Base-by-base conservation (phyloP, 345 rosid genomes). In the Cardamine occulta region DNA sequence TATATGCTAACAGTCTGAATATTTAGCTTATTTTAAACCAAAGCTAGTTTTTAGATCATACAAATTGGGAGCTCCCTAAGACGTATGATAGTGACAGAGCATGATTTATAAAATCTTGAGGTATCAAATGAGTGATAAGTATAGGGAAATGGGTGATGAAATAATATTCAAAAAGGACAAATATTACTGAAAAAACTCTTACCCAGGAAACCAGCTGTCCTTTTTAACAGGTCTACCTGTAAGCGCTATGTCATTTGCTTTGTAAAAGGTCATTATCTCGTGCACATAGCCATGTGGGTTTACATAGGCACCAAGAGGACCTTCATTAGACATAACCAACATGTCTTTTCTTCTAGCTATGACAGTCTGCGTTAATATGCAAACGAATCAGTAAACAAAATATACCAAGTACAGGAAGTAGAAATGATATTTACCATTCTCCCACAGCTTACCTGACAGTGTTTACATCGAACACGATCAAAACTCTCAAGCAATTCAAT, bases 181-280 rank as follows among this genome's bases (percentile, higher is more conserved):
- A 63, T 49, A 64, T 39, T 37, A 31, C 13, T 28, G 45, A 18
- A 34, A 28, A 60, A 44, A 24, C 7, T 35, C 90, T 70, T 92
- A 95, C 99, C 99, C 97, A 53, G 99, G 99, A 84, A 95, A 95
- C 99, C 98, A 95, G 80, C 99, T 92, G 85, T 86, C 93, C 55
- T 87, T 90, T 60, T 78, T 76, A 56, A 0, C 9, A 2, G 97
- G 70, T 37, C 49, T 77, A 72, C 87, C 86, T 0, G 4, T 7
- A 39, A 88, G 89, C 17, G 89, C 93, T 60, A 95, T 79, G 77
- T 91, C 93, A 68, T 80, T 88, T 73, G 88, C 87, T 86, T 81
- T 83, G 66, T 80, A 63, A 64, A 95, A 79, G 59, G 98, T 95
- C 91, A 92, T 80, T 80, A 89, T 77, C 83, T 92, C 97, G 45